Base-by-base conservation (phyloP, 441 rosid genomes). In the Cnidoscolus chayamansa region DNA sequence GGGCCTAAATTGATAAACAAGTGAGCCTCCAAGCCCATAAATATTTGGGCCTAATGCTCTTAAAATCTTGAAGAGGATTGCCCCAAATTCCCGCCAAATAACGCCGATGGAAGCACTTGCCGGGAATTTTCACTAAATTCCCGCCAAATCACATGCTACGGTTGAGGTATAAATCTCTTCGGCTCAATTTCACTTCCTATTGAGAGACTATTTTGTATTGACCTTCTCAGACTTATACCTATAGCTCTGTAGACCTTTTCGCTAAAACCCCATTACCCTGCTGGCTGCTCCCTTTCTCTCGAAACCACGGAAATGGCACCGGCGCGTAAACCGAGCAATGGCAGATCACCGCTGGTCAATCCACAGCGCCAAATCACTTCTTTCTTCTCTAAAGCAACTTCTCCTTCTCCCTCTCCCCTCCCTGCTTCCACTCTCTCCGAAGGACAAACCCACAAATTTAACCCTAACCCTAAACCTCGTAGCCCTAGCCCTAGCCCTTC, bases 261-360 rank as follows among this genome's bases (percentile, higher is more conserved):
- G 12, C 15, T 71, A 35, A 20, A 48, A 48, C 20, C 9, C 7
- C 11, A 25, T 19, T 65, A 57, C 15, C 16, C 32, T 32, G 0
- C 12, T 51, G 45, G 45, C 70, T 37, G 48, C 55, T n/a, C 17
- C 12, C 57, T 5, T 50, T 48, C 59, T 35, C 51, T 60, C 19
- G 3, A 61, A 25, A 11, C n/a, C 12, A 66, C 50, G 11, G 32
- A 72, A 74, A 94, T 91, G 97, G 90, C 92, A 13, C 81, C 94
- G 60, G 72, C 90, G 72, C 91, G 92, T 69, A 91, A 91, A 59
- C 91, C 74, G 19, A 82, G 74, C 84, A 90, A 80, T 54, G 97
- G 96, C 57, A 80, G 98, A 74, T 94, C 97, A 56, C 97, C 79
- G 20, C 87, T 83, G 72, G 94, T 92, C 15, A 94, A 94, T 76